These are phyloP conservation scores for Fusarium sp. DNA, from an alignment of 2,329 filamentous ascomycete species.

Conservation along the genomic window DNA sequence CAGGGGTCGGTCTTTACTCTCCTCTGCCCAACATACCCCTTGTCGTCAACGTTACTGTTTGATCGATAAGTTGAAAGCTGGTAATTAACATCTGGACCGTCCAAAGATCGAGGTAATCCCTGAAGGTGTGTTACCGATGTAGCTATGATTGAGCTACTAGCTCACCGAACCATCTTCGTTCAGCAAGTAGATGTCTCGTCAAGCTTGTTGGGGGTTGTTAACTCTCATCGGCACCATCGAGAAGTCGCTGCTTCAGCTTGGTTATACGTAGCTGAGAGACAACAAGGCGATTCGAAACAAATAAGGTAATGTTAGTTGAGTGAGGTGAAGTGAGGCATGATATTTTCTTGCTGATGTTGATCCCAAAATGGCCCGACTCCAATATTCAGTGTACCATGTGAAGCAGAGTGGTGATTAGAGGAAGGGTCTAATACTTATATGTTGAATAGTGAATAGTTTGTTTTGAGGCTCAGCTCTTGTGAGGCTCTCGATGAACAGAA, in stretches of 20 bases:
- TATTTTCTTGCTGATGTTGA: constrained; percentile 31
- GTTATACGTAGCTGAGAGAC: constrained; percentile 12
- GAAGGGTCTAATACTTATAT: background rate
- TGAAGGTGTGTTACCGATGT: constrained; percentile 24
- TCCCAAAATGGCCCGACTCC: too few relatives aligned
- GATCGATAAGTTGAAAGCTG: constrained; percentile 41
- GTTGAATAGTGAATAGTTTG: background rate
- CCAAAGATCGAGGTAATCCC: constrained; percentile 38
- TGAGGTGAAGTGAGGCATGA: constrained; percentile 40
- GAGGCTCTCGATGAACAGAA: background rate
- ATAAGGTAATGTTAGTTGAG: constrained; percentile 27
- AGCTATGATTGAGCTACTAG: background rate
- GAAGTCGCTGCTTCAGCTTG: constrained; percentile 4
- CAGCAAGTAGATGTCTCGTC: constrained; percentile 10
- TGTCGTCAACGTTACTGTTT: constrained; percentile 43
- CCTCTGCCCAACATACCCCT: constrained; percentile 33
- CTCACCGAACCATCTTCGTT: constrained; percentile 8
- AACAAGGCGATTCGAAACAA: constrained; percentile 25
- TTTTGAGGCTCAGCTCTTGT: background rate
- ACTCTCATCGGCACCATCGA: background rate
- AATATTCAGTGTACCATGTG: constrained; percentile 11
- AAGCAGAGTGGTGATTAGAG: constrained; percentile 14
- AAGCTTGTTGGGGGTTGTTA: constrained; percentile 1
- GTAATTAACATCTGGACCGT: constrained; percentile 20
- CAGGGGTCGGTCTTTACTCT: constrained; percentile 24